Base-by-base conservation (phyloP, 2,329 filamentous ascomycete species). In the Colletotrichum camelliae region DNA sequence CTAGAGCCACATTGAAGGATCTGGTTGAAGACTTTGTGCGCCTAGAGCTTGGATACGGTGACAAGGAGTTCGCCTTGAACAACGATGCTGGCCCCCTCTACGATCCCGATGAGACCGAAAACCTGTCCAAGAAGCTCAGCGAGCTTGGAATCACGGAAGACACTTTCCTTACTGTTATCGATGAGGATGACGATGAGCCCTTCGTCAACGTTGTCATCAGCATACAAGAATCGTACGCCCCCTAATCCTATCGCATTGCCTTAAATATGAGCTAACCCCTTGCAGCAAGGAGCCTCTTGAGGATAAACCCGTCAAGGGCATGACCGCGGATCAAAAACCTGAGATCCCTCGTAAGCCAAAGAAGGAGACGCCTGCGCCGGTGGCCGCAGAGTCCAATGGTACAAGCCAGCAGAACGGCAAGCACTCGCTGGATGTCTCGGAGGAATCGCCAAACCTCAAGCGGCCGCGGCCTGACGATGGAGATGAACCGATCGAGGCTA, bases 51-150 rank as follows among this genome's bases (percentile, higher is more conserved):
- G 93, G 93, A 5, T 98, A 97, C 81, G 92, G 93, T 7, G 93
- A 96, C 33, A 90, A 88, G 74, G 96, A 98, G 68, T 91, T 98
- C 78, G 93, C 93, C 5, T 87, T 98, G 74, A 94, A 91, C 81
- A 95, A 91, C 73, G 93, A 95, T 8, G 88, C 90, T 12, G 93
- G 93, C 67, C 88, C 96, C n/a, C 89, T 98, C 57, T 98, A 98
- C 80, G 97, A 98, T 80, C 91, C 93, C 1, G 97, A 98, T 72
- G 92, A 98, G 80, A 95, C 95, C 6, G 95, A 97, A 73, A 97
- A 98, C 80, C 87, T 98, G 1, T 84, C 88, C 1, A 97, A 95
- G 87, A 96, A 94, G 76, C 89, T 99, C 67, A 88, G 85, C 31
- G 94, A 98, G 24, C 89, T 98, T 10, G 94, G 92, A 91, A 91